These are phyloP conservation scores for Quercus lobata DNA, from an alignment of 331 rosid genomes.

Conservation along the genomic window DNA sequence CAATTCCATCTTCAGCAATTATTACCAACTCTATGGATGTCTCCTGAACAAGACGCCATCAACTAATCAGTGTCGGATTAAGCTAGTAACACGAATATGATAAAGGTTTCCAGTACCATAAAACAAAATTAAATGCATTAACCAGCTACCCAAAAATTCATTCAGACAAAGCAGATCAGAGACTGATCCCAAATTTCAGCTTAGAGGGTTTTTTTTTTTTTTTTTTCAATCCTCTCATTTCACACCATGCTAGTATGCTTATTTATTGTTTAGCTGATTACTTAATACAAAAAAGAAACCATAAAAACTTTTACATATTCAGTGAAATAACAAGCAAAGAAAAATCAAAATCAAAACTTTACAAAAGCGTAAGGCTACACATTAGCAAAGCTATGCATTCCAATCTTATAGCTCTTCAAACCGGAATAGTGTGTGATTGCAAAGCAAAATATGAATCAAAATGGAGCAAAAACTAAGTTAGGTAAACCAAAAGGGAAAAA, in stretches of 20 bases:
- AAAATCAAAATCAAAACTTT: too few species aligned
- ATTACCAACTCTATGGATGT: slow-evolving; percentile 81
- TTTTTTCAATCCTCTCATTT: background rate
- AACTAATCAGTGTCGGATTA: background rate
- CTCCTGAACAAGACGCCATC: slow-evolving; percentile 49
- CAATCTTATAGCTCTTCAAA: background rate
- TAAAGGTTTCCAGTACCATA: background rate
- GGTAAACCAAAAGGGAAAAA: background rate
- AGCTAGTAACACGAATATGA: background rate
- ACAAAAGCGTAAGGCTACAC: too few species aligned
- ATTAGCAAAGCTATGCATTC: too few species aligned
- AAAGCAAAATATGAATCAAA: background rate
- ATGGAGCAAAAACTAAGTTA: background rate
- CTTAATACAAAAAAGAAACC: too few species aligned
- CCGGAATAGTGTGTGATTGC: background rate
- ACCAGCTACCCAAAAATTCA: background rate
- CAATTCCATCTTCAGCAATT: slow-evolving; percentile 74
- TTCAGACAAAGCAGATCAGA: background rate
- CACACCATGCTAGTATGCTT: background rate
- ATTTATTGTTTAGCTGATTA: too few species aligned
- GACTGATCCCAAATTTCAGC: background rate
- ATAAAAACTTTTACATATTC: too few species aligned
- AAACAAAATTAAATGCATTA: background rate
- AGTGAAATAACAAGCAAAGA: too few species aligned
- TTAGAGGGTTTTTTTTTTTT: background rate